Evolutionary conservation across 129 eudicot species (phyloP).

Genomic region (Artemisia tridentata): DNA sequence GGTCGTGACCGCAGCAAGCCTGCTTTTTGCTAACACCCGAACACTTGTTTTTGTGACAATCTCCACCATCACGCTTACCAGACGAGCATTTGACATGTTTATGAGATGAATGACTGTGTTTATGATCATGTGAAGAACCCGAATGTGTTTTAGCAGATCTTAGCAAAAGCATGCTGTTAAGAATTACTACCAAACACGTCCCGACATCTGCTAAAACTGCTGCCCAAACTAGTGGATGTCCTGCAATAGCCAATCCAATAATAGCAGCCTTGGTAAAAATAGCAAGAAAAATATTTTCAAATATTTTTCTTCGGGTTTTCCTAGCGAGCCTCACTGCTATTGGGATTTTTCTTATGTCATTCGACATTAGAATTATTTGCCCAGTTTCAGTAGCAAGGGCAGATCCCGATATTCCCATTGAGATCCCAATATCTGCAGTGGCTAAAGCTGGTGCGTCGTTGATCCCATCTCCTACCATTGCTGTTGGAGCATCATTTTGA

Average conservation of each 20-base stretch:
- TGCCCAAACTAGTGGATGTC: constrained; percentile 91
- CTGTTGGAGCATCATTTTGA: constrained; percentile 57
- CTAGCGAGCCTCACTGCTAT: constrained; percentile 52
- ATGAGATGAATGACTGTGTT: constrained; percentile 37
- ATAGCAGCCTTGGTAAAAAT: constrained; percentile 63
- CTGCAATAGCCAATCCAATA: constrained; percentile 64
- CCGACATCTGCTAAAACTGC: constrained; percentile 89
- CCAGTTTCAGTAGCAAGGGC: constrained; percentile 96
- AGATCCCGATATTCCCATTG: constrained; percentile 97
- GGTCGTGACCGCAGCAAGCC: constrained; percentile 5
- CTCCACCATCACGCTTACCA: constrained; percentile 9
- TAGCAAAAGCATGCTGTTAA: constrained; percentile 80
- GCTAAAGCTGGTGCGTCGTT: constrained; percentile 96
- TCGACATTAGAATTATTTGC: constrained; percentile 71
- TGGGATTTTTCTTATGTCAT: constrained; percentile 74
- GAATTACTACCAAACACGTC: constrained; percentile 79
- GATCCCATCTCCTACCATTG: constrained; percentile 95
- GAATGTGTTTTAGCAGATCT: constrained; percentile 28
- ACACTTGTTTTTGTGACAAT: constrained; percentile 23
- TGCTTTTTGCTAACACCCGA: constrained; percentile 1
- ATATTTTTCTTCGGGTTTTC: constrained; percentile 49
- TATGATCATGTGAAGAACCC: constrained; percentile 26
- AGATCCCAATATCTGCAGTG: constrained; percentile 81
- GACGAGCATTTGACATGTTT: constrained; percentile 33
- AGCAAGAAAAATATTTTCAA: constrained; percentile 62